phyloP scores from a whole-genome alignment of 148 eudicot species.

The Dianthus caryophyllus region DNA sequence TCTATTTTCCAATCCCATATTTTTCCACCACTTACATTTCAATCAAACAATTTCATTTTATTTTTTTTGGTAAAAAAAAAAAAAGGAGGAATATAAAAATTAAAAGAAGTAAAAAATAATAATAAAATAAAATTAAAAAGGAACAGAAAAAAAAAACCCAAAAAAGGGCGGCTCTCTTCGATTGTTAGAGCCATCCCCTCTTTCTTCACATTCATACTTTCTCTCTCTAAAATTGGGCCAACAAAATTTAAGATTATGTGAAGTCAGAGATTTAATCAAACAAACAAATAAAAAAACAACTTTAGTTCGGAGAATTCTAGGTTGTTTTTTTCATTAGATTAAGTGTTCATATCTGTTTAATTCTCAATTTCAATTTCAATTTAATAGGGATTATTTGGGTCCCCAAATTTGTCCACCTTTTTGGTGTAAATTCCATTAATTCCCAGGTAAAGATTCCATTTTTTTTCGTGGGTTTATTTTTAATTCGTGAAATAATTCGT shows the following conservation, averaged over 20 bases:
- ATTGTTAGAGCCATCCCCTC: conserved; percentile 22
- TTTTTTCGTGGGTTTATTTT: conserved; percentile 5
- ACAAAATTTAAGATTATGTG: background rate
- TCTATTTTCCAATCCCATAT: no score
- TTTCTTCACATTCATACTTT: background rate
- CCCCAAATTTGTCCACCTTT: background rate
- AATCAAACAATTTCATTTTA: no score
- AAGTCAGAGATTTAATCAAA: conserved; percentile 18
- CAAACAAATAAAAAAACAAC: no score
- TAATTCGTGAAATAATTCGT: background rate
- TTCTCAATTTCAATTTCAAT: no score
- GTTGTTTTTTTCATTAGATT: conserved; percentile 6
- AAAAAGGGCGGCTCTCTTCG: conserved; percentile 31
- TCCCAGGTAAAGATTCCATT: conserved; percentile 26
- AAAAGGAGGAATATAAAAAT: no score
- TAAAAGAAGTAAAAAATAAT: no score
- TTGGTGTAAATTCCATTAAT: background rate
- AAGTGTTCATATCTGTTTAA: background rate
- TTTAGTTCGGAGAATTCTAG: conserved; percentile 7
- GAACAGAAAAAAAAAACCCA: background rate
- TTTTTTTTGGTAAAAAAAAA: no score
- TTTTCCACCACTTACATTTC: no score
- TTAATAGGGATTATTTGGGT: conserved; percentile 13
- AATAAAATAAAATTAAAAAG: background rate
- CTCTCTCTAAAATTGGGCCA: background rate